A percentile compares a stretch with the other conserved stretches of the same genome.
These are phyloP conservation scores for Penicillium glabrum DNA, from an alignment of 2,329 filamentous ascomycete genomes.

Conservation along the genomic window DNA sequence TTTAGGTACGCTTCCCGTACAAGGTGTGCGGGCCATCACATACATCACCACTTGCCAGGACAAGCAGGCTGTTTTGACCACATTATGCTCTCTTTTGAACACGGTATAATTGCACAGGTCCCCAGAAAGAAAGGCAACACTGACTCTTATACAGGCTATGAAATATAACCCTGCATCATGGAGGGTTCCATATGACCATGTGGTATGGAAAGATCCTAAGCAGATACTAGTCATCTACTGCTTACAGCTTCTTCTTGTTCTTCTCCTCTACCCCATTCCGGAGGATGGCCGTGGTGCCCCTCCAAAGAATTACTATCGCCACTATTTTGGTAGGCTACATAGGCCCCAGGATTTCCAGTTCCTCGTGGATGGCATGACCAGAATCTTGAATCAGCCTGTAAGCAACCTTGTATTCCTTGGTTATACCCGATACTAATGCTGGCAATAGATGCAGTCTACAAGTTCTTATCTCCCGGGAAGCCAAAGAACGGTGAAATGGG, in stretches of 20 bases:
- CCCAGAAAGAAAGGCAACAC: neutral
- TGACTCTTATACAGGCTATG: conserved; percentile 62
- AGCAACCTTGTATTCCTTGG: conserved; percentile 17
- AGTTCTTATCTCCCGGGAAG: conserved; percentile 84
- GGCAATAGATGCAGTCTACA: conserved; percentile 70
- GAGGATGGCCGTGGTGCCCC: conserved; percentile 65
- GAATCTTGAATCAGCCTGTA: conserved; percentile 84
- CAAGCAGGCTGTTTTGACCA: conserved; percentile 85
- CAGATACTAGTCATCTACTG: conserved; percentile 90
- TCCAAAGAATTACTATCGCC: conserved; percentile 88
- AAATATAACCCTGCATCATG: conserved; percentile 95
- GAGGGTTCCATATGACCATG: conserved; percentile 89
- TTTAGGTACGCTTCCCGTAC: conserved; percentile 68
- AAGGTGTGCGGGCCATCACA: conserved; percentile 79
- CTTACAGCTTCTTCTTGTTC: conserved; percentile 81
- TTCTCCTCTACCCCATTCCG: conserved; percentile 84
- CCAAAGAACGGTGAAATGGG: conserved; percentile 78
- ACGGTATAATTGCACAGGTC: conserved; percentile 61
- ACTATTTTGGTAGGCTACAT: conserved; percentile 87
- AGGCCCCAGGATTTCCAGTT: conserved; percentile 97
- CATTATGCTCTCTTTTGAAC: conserved; percentile 90
- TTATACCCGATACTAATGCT: neutral
- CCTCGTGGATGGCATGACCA: conserved; percentile 88
- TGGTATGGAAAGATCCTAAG: conserved; percentile 88
- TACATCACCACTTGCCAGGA: conserved; percentile 86